phyloP scores from a whole-genome alignment of 371 early-diverging fungal genomes.

The Cokeromyces recurvatus region DNA sequence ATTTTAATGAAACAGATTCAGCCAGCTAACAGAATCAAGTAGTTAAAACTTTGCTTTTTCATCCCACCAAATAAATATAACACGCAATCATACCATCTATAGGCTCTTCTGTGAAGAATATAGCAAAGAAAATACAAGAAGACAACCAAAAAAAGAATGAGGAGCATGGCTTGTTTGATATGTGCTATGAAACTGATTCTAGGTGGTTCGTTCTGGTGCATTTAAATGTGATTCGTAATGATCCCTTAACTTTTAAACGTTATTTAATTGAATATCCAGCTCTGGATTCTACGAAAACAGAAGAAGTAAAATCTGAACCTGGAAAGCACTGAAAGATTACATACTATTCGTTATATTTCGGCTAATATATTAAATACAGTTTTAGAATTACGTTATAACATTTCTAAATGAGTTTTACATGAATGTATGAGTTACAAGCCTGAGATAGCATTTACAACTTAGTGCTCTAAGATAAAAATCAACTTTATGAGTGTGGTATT shows the following conservation, averaged over 20 bases:
- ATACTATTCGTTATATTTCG: constrained; percentile 5
- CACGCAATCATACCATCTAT: constrained; percentile 17
- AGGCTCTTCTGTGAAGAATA: constrained; percentile 13
- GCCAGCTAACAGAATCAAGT: too few relatives aligned
- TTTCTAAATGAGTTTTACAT: not conserved
- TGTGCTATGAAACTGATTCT: constrained; percentile 17
- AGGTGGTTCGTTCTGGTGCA: constrained; percentile 9
- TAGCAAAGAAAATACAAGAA: constrained; percentile 12
- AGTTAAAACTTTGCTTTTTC: constrained; percentile 2
- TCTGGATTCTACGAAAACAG: constrained; percentile 6
- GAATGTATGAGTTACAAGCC: not conserved
- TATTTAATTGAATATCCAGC: constrained; percentile 14
- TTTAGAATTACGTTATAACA: not conserved
- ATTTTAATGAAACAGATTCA: too few relatives aligned
- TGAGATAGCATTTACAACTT: not conserved
- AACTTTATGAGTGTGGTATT: not conserved
- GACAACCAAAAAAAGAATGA: constrained; percentile 8
- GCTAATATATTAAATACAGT: constrained; percentile 4
- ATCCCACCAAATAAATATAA: constrained; percentile 8
- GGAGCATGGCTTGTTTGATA: constrained; percentile 10
- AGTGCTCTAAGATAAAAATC: not conserved
- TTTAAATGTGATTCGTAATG: constrained; percentile 13
- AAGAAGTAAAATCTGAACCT: constrained; percentile 13
- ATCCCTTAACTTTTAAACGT: constrained; percentile 13
- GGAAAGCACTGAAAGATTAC: constrained; percentile 13